Conservation (phyloP, 192 early-diverging fungal species). For the Rhizophagus sp. region DNA sequence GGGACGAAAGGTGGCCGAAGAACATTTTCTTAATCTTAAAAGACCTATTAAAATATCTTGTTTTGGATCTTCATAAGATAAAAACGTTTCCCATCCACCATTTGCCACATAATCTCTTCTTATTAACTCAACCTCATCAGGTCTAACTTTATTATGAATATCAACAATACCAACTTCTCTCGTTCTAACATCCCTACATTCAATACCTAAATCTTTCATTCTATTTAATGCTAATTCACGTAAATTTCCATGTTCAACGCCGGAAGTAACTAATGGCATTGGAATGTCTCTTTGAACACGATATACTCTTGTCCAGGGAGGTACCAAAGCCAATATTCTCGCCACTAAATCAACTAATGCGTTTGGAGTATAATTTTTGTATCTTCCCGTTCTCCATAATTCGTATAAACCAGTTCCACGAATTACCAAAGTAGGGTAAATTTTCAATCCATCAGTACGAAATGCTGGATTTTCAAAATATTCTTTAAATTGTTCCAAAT, state of each 20-base stretch:
- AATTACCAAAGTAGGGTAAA: constrained; percentile 98
- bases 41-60: constrained; percentile 97
- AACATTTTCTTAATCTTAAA: constrained; percentile 93
- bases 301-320: constrained; percentile 99
- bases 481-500: constrained; percentile 98
- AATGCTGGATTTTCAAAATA: constrained; percentile 99
- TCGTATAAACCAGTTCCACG: constrained; percentile 98
- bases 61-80: constrained; percentile 97
- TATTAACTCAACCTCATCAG: constrained; percentile 89
- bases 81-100: constrained; percentile 99
- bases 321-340: constrained; percentile 91
- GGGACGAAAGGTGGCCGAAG: constrained; percentile 82
- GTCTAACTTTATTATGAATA: constrained; percentile 93
- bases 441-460: constrained; percentile 95
- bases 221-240: constrained; percentile 92
- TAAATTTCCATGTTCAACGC: constrained; percentile 98
- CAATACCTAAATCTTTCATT: constrained; percentile 95
- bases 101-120: constrained; percentile 98
- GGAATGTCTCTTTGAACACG: constrained; percentile 97
- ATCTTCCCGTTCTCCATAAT: constrained; percentile 96
- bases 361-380: constrained; percentile 97
- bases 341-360: constrained; percentile 96
- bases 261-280: constrained; percentile 98
- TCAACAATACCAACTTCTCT: constrained; percentile 98
- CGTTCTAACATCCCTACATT: constrained; percentile 96